Percentiles rank a stretch among this genome's conserved stretches.
phyloP scores from a whole-genome alignment of 1,139 yeast genomes.

The Saccharomyces hybrid region DNA sequence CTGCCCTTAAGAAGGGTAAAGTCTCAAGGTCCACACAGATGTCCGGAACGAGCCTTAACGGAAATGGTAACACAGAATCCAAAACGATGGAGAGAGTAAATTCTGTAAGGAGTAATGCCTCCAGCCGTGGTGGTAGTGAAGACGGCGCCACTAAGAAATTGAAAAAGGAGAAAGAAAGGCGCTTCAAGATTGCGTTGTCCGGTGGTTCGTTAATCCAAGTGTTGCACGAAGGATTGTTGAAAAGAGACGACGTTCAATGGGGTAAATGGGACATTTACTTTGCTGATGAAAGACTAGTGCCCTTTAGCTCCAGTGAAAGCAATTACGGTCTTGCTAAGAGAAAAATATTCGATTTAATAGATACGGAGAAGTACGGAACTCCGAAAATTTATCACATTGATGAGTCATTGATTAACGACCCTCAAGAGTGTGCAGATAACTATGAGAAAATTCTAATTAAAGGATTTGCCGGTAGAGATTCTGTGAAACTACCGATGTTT shows the following conservation, averaged over 20 bases:
- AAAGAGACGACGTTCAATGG: constrained; percentile 76
- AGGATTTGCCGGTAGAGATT: constrained; percentile 94
- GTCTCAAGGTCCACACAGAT: constrained; percentile 14
- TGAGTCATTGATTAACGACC: constrained; percentile 66
- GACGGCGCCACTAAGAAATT: constrained; percentile 8
- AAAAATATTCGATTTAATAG: constrained; percentile 64
- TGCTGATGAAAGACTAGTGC: constrained; percentile 94
- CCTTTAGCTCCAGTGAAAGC: constrained; percentile 74
- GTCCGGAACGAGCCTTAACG: constrained; percentile 14
- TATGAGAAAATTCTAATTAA: constrained; percentile 80
- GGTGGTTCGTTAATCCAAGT: constrained; percentile 91
- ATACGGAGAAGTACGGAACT: constrained; percentile 38
- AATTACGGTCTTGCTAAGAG: constrained; percentile 86
- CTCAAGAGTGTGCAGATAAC: constrained; percentile 90
- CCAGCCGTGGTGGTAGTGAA: constrained; percentile 6
- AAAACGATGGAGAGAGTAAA: constrained; percentile 11
- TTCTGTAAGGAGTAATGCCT: constrained; percentile 13
- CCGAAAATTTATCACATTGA: constrained; percentile 83
- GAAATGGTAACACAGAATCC: constrained; percentile 3
- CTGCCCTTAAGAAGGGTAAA: constrained; percentile 25
- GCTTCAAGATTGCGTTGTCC: constrained; percentile 84
- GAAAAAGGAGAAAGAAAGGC: constrained; percentile 28
- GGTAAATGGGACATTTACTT: constrained; percentile 92
- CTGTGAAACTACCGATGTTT: constrained; percentile 91
- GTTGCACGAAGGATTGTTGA: constrained; percentile 72